These are phyloP conservation scores for Tubosaeta sp. DNA, from an alignment of 768 basidiomycete species.

Conservation along the genomic window DNA sequence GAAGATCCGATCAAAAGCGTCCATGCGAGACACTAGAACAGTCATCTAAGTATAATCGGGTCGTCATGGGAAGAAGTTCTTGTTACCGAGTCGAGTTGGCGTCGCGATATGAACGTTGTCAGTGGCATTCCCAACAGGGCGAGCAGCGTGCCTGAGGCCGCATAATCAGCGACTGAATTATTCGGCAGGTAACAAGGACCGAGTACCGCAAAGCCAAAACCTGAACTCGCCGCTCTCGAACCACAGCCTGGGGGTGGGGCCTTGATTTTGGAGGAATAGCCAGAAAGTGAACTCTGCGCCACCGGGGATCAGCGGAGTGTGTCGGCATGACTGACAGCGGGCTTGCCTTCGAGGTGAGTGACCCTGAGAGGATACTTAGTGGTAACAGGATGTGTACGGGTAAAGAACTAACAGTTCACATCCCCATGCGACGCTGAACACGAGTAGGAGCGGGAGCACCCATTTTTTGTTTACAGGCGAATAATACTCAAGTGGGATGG, in stretches of 20 bases:
- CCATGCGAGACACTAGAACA: slow-evolving; percentile 60
- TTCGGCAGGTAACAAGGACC: not conserved
- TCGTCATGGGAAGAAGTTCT: not conserved
- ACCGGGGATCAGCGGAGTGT: slow-evolving; percentile 3
- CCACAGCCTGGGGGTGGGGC: slow-evolving; percentile 67
- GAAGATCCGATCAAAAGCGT: slow-evolving; percentile 71
- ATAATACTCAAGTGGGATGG: slow-evolving; percentile 56
- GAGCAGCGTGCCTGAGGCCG: slow-evolving; percentile 50
- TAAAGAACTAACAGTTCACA: slow-evolving; percentile 57
- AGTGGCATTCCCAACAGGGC: slow-evolving; percentile 71
- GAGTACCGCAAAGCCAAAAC: slow-evolving; percentile 62
- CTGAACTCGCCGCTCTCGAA: slow-evolving; percentile 78
- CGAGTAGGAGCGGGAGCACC: slow-evolving; percentile 67
- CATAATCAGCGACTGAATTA: slow-evolving; percentile 11
- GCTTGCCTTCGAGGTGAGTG: slow-evolving; percentile 75
- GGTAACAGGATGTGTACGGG: not conserved
- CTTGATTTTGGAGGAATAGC: slow-evolving; percentile 79
- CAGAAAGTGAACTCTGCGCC: slow-evolving; percentile 70
- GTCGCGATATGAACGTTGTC: slow-evolving; percentile 56
- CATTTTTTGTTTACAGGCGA: slow-evolving; percentile 39
- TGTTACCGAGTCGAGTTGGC: slow-evolving; percentile 53
- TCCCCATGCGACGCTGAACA: slow-evolving; percentile 71
- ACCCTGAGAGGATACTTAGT: slow-evolving; percentile 39
- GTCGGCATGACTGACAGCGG: not conserved
- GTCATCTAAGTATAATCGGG: slow-evolving; percentile 9